Percentiles rank a stretch among this genome's conserved stretches.
Conservation (phyloP, 257 asterid species). For the Cordia subcordata region DNA sequence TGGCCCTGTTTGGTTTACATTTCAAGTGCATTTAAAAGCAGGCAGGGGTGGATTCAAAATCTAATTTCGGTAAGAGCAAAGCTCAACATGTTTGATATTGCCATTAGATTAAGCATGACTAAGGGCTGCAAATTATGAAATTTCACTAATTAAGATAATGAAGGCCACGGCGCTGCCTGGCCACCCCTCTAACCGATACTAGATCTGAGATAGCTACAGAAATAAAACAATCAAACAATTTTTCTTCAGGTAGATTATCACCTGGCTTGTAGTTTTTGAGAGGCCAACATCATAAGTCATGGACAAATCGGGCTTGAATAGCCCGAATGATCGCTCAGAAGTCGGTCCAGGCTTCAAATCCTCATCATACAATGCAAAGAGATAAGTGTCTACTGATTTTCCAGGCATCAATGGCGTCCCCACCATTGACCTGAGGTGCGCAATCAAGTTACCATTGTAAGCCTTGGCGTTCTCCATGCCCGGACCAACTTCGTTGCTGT, state of each 20-base stretch:
- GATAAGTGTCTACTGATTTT: constrained; percentile 56
- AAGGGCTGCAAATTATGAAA: too few relatives aligned
- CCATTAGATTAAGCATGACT: too few relatives aligned
- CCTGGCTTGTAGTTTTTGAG: constrained; percentile 41
- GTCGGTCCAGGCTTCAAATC: constrained; percentile 66
- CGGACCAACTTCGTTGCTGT: constrained; percentile 54
- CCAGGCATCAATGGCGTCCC: constrained; percentile 85
- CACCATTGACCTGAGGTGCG: constrained; percentile 52
- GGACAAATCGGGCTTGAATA: constrained; percentile 56
- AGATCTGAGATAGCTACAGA: too few relatives aligned
- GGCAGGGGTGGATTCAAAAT: too few relatives aligned
- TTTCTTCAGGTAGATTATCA: constrained; percentile 9
- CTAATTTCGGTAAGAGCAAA: too few relatives aligned
- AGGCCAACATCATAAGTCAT: constrained; percentile 51
- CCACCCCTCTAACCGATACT: too few relatives aligned
- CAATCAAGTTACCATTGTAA: constrained; percentile 48
- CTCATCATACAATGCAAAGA: constrained; percentile 65
- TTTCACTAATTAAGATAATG: too few relatives aligned
- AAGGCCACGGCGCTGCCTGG: too few relatives aligned
- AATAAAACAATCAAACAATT: not conserved
- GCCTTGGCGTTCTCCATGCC: constrained; percentile 66
- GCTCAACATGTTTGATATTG: too few relatives aligned
- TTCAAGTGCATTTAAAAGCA: too few relatives aligned
- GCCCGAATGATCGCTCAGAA: constrained; percentile 67
- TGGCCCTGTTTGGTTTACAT: too few relatives aligned